A percentile compares a stretch with the other conserved stretches of the same genome.
These are phyloP conservation scores for Berberis vulgaris DNA, from an alignment of 164 flowering plant genomes.

Conservation along the genomic window DNA sequence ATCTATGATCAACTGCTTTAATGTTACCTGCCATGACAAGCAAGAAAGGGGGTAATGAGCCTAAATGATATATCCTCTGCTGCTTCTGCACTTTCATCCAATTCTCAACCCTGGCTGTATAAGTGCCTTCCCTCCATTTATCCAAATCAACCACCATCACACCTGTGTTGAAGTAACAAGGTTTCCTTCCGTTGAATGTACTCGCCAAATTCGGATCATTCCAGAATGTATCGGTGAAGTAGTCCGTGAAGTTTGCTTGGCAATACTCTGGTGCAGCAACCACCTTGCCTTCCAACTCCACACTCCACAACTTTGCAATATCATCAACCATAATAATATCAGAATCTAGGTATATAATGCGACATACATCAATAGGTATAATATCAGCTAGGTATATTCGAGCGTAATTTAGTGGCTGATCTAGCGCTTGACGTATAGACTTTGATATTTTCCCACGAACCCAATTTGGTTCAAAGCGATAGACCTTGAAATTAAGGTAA, in stretches of 20 bases:
- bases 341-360: conserved; percentile 34
- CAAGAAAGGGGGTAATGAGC: conserved; percentile 51
- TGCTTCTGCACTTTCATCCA: conserved; percentile 65
- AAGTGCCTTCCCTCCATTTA: conserved; percentile 54
- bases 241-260: conserved; percentile 36
- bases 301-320: conserved; percentile 40
- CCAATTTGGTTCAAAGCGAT: conserved; percentile 36
- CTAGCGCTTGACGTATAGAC: conserved; percentile 60
- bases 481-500: conserved; percentile 43
- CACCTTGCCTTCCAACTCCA: conserved; percentile 36
- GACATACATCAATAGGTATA: conserved; percentile 30
- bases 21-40: conserved; percentile 45
- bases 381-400: conserved; percentile 54
- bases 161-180: conserved; percentile 24
- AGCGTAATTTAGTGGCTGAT: conserved; percentile 72
- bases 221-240: conserved; percentile 58
- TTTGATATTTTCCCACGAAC: conserved; percentile 52
- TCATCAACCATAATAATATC: conserved; percentile 42
- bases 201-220: conserved; percentile 23
- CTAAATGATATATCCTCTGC: conserved; percentile 43
- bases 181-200: conserved; percentile 39
- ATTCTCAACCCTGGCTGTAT: conserved; percentile 44
- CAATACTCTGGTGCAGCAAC: too few species aligned
- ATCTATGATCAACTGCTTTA: conserved; percentile 12
- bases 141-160: conserved; percentile 52